A percentile compares a stretch with the other conserved stretches of the same genome.
Evolutionary conservation across 768 basidiomycete species (phyloP).

Genomic region (Leccinum truebloodii): DNA sequence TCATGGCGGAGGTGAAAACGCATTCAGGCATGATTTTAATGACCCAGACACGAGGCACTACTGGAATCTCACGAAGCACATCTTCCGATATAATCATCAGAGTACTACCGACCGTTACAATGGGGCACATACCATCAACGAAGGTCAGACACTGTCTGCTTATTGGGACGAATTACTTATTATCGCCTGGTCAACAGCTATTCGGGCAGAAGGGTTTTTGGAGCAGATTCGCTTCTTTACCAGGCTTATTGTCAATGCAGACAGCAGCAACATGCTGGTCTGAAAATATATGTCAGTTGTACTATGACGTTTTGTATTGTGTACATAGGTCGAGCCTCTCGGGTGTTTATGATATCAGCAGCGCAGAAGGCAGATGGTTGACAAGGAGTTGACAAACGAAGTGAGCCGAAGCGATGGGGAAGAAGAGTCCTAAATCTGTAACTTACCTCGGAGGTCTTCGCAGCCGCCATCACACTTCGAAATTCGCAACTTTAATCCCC

Average conservation of each 20-base stretch:
- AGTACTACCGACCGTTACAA: constrained; percentile 35
- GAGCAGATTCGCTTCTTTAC: constrained; percentile 36
- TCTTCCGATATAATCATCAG: constrained; percentile 47
- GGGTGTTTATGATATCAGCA: neutral
- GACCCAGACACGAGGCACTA: constrained; percentile 44
- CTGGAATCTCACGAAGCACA: constrained; percentile 46
- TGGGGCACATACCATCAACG: constrained; percentile 33
- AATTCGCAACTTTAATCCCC: no score
- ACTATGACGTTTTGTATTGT: neutral
- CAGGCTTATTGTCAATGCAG: constrained; percentile 34
- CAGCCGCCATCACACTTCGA: no score
- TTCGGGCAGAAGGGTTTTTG: constrained; percentile 32
- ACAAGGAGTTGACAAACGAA: no score
- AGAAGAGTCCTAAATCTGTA: no score
- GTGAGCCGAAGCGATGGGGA: no score
- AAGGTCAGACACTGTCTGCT: constrained; percentile 18
- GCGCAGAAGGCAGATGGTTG: no score
- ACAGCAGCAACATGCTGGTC: constrained; percentile 24
- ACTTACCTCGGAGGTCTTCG: no score
- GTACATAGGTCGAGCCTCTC: neutral
- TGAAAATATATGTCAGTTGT: neutral
- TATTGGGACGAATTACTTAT: constrained; percentile 9
- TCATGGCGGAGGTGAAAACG: constrained; percentile 19
- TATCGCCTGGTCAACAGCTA: constrained; percentile 17
- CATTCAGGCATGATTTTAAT: constrained; percentile 13